Evolutionary conservation across 2,329 filamentous ascomycete species (phyloP).

Genomic region (Teratosphaeria viscida): DNA sequence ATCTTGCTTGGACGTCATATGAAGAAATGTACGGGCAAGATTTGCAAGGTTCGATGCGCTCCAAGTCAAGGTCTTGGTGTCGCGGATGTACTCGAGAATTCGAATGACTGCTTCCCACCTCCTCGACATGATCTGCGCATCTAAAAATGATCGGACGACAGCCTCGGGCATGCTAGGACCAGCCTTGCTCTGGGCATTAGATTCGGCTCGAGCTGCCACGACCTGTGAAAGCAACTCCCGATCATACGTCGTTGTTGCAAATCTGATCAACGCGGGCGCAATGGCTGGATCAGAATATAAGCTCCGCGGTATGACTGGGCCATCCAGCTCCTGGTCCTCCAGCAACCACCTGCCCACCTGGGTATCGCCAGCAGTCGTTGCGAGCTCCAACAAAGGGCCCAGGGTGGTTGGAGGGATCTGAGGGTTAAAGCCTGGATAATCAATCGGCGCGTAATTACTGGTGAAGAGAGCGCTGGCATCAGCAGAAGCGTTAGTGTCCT

Average conservation of each 20-base stretch:
- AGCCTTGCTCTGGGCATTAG: constrained; percentile 1
- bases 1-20: neutral
- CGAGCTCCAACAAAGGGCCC: constrained; percentile 41
- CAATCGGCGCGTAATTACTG: constrained; percentile 25
- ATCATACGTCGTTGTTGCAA: constrained; percentile 42
- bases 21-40: constrained; percentile 5
- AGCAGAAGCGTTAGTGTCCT: too few relatives aligned
- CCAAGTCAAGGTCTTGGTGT: constrained; percentile 4
- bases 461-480: constrained; percentile 12
- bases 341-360: constrained; percentile 45
- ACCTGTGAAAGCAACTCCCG: constrained; percentile 21
- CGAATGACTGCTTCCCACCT: constrained; percentile 31
- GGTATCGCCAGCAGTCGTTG: constrained; percentile 35
- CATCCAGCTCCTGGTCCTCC: constrained; percentile 42
- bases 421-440: constrained; percentile 36
- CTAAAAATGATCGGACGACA: constrained; percentile 30
- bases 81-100: constrained; percentile 23
- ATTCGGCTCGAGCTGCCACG: constrained; percentile 4
- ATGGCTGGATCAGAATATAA: constrained; percentile 39
- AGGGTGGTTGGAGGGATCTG: constrained; percentile 39
- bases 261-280: constrained; percentile 44
- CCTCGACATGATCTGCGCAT: constrained; percentile 32
- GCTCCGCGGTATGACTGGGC: constrained; percentile 38
- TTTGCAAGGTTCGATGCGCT: constrained; percentile 14
- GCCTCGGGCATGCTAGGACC: constrained; percentile 4